Percentiles rank a stretch among this genome's conserved stretches.
Evolutionary conservation across 306 rosid species (phyloP).

Genomic region (Heteromeles arbutifolia): DNA sequence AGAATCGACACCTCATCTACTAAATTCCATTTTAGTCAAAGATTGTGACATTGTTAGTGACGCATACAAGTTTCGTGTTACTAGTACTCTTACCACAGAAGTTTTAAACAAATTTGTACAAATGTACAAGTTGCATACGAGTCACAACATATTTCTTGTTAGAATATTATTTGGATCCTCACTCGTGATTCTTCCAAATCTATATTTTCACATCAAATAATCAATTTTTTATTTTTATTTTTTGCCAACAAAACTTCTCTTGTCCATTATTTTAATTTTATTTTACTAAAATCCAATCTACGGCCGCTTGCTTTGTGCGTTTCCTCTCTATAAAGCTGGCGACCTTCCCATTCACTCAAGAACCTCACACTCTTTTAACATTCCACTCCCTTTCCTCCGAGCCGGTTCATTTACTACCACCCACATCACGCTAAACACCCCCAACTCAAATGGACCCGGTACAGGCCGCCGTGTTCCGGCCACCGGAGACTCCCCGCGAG

Average conservation of each 20-base stretch:
- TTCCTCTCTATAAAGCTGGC: not conserved
- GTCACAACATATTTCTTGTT: not conserved
- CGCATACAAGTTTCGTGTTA: not conserved
- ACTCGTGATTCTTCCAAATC: not conserved
- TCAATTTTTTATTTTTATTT: not conserved
- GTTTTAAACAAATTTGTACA: not conserved
- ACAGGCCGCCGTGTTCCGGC: slow-evolving; percentile 33
- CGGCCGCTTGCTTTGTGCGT: not conserved
- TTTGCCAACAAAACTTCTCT: not conserved
- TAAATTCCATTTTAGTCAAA: not conserved
- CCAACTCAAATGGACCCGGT: slow-evolving; percentile 24
- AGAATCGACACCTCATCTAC: too few relatives aligned
- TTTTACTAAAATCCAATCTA: not conserved
- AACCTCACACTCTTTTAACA: not conserved
- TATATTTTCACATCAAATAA: not conserved
- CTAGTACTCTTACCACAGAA: not conserved
- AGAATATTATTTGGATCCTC: not conserved
- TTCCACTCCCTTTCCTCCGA: not conserved
- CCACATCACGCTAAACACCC: not conserved
- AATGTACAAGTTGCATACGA: not conserved
- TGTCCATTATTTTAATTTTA: not conserved
- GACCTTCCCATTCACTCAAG: not conserved
- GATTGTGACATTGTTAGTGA: not conserved
- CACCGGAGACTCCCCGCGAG: slow-evolving; percentile 68
- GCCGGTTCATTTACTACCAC: not conserved